Evolutionary conservation across 1,139 yeast species (phyloP), one percentile per base, ranked within the genome.

Genomic region (Kodamaea suecica): DNA sequence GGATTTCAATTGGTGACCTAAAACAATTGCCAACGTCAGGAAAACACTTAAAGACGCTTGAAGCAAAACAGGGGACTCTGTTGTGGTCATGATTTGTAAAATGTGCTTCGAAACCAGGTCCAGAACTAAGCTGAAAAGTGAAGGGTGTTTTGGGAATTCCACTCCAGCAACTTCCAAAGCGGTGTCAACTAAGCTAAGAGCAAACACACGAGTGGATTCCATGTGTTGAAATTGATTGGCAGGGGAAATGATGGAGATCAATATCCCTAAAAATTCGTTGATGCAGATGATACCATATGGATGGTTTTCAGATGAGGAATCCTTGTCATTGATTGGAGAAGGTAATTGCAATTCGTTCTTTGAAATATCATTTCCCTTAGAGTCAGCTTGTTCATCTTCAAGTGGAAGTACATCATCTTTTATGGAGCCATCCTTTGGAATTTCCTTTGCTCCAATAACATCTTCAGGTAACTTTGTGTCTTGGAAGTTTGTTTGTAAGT

Each of bases 201-300:
- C 94, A 63, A 92, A 80, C 10, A 85, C 82, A 37, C 95, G 73
- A 1, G 97, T 83, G 23, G 87, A 74, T 53, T 90, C 96, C 48
- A 94, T 85, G 50, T 87, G 94, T 51, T 84, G 92, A 48, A 78
- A 78, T 51, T 83, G 86, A 47, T 86, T 84, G 13, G 82, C 78
- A 0, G 96, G 95, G 8, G 94, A 80, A 27, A 90, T 73, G 59
- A 90, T 79, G 3, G 95, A 84, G n/a, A 88, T 77, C 31, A 92
- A 68, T 29, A 86, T 83, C 8, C 82, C 80, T 46, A 92, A 59
- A 45, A 78, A 77, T 46, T 83, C 90, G 46, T 78, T 72, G 47
- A 83, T 74, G 44, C 86, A 77, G 8, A 73, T 63, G n/a, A 80
- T 64, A n/a, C 84, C 86, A 53, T 73, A 83, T 2, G 84, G 80